Base-by-base conservation (phyloP, 1,139 yeast species). In the Arxiozyma bovina region DNA sequence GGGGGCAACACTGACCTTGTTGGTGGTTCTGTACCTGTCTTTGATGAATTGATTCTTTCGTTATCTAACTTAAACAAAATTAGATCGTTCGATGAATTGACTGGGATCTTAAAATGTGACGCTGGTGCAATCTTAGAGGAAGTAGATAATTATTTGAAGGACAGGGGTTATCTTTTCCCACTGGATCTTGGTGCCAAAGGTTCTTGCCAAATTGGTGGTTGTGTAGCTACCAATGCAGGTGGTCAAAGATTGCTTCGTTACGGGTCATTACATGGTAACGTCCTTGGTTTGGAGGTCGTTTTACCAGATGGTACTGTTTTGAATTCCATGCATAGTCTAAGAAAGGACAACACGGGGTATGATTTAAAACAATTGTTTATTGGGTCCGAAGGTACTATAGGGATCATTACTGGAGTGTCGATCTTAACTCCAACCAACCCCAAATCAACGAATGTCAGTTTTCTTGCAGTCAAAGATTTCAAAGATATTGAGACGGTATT, bases 1-100 rank as follows among this genome's bases (percentile, higher is more conserved):
- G 96, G 98, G 66, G 99, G 99, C 58, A 91, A 91, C 71, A 91
- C 98, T 3, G 97, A 97, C 21, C 79, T 91, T 53, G 99, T 93
- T 43, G 99, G 98, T 55, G 99, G 98, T 1, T 86, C 96, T 1
- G 82, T 84, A 34, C 97, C 99, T 0, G 84, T 91, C 1, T 93
- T 90, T 70, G 99, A 91, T 69, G 99, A 91, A 72, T 81, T 93
- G 50, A 78, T 91, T 40, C 62, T 91, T 38, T 85, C 90, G 1
- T 72, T 89, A 54, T 72, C 86, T 40, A 79, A 79, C 64, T 68
- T 93, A 77, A 90, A 89, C 74, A 79, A 86, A 65, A 79, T 93
- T 60, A 80, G 96, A 66, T 79, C 87, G 1, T 91, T 91, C 65
- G 96, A 91, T 67, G 72, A 77, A 18, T 85, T 84, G 38, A 83